Evolutionary conservation across 2,329 filamentous ascomycete species (phyloP).

Genomic region (Trichoderma hamatum): DNA sequence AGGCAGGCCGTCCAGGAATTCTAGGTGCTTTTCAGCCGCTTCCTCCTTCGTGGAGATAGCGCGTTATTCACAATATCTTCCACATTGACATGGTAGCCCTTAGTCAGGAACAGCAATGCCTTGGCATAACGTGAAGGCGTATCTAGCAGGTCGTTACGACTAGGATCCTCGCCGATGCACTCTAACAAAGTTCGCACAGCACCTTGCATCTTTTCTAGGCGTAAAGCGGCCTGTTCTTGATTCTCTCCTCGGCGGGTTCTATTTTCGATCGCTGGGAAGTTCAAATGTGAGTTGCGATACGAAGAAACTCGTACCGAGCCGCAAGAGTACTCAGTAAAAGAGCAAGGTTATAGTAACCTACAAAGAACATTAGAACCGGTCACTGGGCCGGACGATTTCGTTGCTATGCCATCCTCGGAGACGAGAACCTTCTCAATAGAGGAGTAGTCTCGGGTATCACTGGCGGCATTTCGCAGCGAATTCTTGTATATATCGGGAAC

Average conservation of each 20-base stretch:
- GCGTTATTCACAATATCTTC: slow-evolving; percentile 89
- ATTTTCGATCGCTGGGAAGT: background rate
- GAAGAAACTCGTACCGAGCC: background rate
- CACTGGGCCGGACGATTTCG: background rate
- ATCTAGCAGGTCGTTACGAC: slow-evolving; percentile 64
- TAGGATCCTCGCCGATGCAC: slow-evolving; percentile 69
- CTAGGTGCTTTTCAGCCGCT: no score
- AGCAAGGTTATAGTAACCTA: background rate
- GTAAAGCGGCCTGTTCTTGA: slow-evolving; percentile 45
- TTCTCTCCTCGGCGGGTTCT: slow-evolving; percentile 50
- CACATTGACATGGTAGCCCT: slow-evolving; percentile 95
- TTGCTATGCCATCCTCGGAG: background rate
- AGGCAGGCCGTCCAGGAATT: no score
- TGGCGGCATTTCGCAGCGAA: background rate
- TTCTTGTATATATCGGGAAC: background rate
- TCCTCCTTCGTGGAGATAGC: slow-evolving; percentile 95
- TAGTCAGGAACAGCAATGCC: slow-evolving; percentile 93
- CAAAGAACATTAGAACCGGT: background rate
- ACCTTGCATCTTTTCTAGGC: slow-evolving; percentile 61
- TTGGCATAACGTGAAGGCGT: slow-evolving; percentile 89
- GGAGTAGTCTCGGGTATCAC: background rate
- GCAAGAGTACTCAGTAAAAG: background rate
- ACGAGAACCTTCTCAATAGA: background rate
- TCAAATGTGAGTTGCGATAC: background rate
- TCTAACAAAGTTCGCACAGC: slow-evolving; percentile 69